Percentiles rank a stretch among this genome's conserved stretches.
Conservation (phyloP, 106 monocot species). For the Dioscorea zingiberensis region DNA sequence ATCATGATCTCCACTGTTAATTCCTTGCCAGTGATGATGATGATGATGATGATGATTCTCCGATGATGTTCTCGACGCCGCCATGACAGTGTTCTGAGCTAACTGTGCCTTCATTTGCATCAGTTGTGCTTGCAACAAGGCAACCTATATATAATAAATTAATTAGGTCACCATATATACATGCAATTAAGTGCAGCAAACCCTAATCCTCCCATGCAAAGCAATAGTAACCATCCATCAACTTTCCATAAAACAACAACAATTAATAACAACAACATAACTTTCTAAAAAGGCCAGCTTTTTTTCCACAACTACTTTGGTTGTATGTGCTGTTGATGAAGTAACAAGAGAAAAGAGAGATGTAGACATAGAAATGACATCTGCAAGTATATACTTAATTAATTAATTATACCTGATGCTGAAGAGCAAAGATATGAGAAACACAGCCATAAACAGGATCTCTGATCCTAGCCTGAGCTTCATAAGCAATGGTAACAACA, state of each 20-base stretch:
- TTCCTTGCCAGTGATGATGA: slow-evolving; percentile 9
- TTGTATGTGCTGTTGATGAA: neutral
- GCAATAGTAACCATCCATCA: too few species aligned
- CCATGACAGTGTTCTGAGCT: slow-evolving; percentile 10
- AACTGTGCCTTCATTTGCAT: slow-evolving; percentile 59
- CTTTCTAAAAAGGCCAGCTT: too few species aligned
- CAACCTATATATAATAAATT: slow-evolving; percentile 26
- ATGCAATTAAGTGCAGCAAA: too few species aligned
- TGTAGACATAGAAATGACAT: neutral
- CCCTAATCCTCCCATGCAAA: too few species aligned
- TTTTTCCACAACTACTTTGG: too few species aligned
- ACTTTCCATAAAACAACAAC: too few species aligned
- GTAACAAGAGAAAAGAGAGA: neutral
- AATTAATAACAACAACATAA: too few species aligned
- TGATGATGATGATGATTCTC: neutral
- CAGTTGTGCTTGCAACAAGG: slow-evolving; percentile 55
- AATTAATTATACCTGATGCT: slow-evolving; percentile 63
- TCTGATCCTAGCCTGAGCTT: slow-evolving; percentile 58
- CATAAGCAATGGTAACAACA: slow-evolving; percentile 52
- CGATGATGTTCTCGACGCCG: neutral
- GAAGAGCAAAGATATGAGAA: slow-evolving; percentile 57
- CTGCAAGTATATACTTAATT: neutral
- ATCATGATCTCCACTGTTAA: neutral
- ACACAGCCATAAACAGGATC: slow-evolving; percentile 82
- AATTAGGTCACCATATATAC: too few species aligned